Base-by-base conservation (phyloP, 1,139 yeast species). In the Candida pseudoviswanathii region DNA sequence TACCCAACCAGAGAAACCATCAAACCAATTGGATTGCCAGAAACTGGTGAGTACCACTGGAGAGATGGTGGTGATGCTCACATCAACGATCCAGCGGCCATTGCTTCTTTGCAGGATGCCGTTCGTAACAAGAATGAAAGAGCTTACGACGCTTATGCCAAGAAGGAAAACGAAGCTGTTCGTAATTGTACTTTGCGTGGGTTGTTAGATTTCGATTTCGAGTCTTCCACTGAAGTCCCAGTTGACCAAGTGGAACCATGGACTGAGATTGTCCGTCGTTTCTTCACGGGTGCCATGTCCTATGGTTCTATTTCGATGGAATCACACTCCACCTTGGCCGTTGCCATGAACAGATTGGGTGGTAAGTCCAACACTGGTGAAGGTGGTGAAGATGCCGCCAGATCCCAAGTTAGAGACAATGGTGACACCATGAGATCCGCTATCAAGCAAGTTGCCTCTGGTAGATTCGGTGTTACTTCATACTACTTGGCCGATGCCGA, bases 381-480 rank as follows among this genome's bases (percentile, higher is more conserved):
- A 77, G 99, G 99, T 78, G 99, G 99, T 77, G 99, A 94, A 72
- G 98, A 94, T 66, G 83, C 96, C 43, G 97, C 94, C 64, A 82
- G 98, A 64, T 88, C 96, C 4, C 76, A 80, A 52, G 86, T 87
- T 36, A 81, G 81, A 54, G 87, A 83, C 46, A 87, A 89, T 59
- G 98, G 98, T 63, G 98, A 94, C 67, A 90, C 98, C 22, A 94
- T 94, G 97, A 84, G 99, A 70, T 92, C 98, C 30, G 91, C 98
- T 34, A 94, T 94, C 66, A 94, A 94, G 74, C 99, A 94, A 74
- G 88, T 94, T 69, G 99, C 99, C 24, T 90, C 97, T 44, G 98
- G 97, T 59, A 84, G 99, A 73, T 94, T 94, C 64, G 99, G 99
- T 77, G 99, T 94, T 48, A 94, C 99, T 5, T 90, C 97, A 2